Conservation (phyloP, 495 filamentous ascomycete genomes). For the Aspergillus ostianus region DNA sequence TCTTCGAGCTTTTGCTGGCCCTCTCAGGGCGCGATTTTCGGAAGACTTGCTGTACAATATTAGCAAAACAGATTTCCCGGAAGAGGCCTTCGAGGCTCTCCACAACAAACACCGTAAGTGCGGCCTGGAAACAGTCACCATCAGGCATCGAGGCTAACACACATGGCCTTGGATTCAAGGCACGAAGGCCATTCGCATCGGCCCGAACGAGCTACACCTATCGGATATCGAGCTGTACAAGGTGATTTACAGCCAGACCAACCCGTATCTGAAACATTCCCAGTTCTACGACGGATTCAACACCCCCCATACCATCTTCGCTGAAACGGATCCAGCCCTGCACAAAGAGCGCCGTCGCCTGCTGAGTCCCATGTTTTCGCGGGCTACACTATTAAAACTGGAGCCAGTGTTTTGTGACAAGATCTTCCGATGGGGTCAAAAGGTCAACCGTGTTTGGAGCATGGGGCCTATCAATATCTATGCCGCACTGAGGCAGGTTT, state of each 20-base stretch:
- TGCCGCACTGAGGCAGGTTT: slow-evolving; percentile 6
- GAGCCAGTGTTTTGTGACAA: slow-evolving; percentile 9
- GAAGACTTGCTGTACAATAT: no score
- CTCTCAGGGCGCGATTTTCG: no score
- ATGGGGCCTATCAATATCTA: slow-evolving; percentile 3
- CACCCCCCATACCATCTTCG: slow-evolving; percentile 7
- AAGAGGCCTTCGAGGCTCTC: no score
- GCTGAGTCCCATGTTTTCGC: slow-evolving; percentile 10
- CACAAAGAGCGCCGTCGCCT: slow-evolving; percentile 7
- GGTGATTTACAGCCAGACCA: slow-evolving; percentile 11
- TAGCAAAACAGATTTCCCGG: no score
- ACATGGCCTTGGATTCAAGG: no score
- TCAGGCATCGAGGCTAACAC: no score
- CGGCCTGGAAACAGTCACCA: no score
- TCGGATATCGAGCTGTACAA: slow-evolving; percentile 12
- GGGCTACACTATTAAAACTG: slow-evolving; percentile 6
- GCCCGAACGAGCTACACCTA: slow-evolving; percentile 21
- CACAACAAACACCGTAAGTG: no score
- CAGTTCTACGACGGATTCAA: slow-evolving; percentile 11
- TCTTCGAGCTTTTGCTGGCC: no score
- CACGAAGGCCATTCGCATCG: slow-evolving; percentile 15
- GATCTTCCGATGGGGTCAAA: background rate
- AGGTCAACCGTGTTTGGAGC: background rate
- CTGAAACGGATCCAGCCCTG: slow-evolving; percentile 2
- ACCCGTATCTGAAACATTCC: slow-evolving; percentile 9